Evolutionary conservation across 2,329 filamentous ascomycete species (phyloP).

Genomic region (Dendryphion nanum): DNA sequence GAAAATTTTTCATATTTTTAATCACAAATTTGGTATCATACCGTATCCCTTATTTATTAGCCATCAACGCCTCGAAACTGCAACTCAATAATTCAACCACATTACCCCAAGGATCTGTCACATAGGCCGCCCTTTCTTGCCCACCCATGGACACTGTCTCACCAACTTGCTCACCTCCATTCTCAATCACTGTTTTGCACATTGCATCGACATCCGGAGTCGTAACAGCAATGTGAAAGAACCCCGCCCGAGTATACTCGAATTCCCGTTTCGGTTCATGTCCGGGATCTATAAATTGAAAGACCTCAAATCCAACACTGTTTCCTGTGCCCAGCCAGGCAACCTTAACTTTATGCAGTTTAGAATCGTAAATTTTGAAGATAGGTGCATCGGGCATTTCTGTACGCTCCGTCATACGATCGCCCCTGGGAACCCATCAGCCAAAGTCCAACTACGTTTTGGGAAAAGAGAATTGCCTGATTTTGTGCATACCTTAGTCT

Average conservation of each 20-base stretch:
- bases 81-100: constrained; percentile 23
- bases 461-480: no score
- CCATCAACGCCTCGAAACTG: constrained; percentile 19
- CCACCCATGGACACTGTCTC: constrained; percentile 18
- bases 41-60: constrained; percentile 16
- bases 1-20: no score
- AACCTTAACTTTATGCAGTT: constrained; percentile 26
- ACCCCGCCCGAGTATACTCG: constrained; percentile 28
- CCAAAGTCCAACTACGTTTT: no score
- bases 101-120: constrained; percentile 30
- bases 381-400: constrained; percentile 17
- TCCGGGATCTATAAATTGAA: constrained; percentile 30
- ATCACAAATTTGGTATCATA: constrained; percentile 1
- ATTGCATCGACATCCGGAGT: constrained; percentile 27
- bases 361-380: constrained; percentile 28
- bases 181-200: constrained; percentile 19
- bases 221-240: constrained; percentile 38
- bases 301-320: constrained; percentile 34
- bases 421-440: constrained; percentile 10
- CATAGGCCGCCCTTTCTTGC: constrained; percentile 19
- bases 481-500: no score
- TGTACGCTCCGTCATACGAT: constrained; percentile 12
- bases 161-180: constrained; percentile 31
- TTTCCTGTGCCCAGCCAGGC: constrained; percentile 33
- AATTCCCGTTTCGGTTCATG: constrained; percentile 10